These are phyloP conservation scores for Pichia sp. DNA, from an alignment of 1,139 yeast species.

Conservation along the genomic window DNA sequence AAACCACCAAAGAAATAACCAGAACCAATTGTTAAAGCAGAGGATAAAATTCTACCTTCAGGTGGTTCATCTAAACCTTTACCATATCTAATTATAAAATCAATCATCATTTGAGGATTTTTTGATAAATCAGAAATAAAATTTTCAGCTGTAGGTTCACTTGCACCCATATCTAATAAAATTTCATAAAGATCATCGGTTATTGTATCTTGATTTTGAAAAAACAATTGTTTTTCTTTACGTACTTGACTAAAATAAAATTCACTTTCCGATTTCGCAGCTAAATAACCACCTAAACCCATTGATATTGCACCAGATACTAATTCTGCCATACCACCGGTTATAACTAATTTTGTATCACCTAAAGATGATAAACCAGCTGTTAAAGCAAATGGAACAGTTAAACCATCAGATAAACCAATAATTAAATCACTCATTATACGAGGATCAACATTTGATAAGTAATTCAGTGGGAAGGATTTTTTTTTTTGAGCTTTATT, in stretches of 20 bases:
- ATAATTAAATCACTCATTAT: slow-evolving; percentile 76
- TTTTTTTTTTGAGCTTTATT: no score
- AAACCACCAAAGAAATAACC: slow-evolving; percentile 77
- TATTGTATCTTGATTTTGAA: slow-evolving; percentile 51
- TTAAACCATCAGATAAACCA: slow-evolving; percentile 74
- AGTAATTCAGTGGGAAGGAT: slow-evolving; percentile 14
- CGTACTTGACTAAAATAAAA: slow-evolving; percentile 66
- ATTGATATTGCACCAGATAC: slow-evolving; percentile 80
- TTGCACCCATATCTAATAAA: slow-evolving; percentile 62
- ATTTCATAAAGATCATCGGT: slow-evolving; percentile 68
- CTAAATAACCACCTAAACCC: slow-evolving; percentile 81
- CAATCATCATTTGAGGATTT: slow-evolving; percentile 60
- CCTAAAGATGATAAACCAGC: slow-evolving; percentile 79
- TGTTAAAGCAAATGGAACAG: slow-evolving; percentile 80
- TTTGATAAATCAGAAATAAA: slow-evolving; percentile 66
- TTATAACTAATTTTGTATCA: slow-evolving; percentile 65
- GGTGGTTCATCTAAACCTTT: slow-evolving; percentile 78
- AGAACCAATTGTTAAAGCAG: slow-evolving; percentile 71
- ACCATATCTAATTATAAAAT: slow-evolving; percentile 67
- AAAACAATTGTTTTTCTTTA: slow-evolving; percentile 62
- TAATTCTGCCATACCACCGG: slow-evolving; percentile 83
- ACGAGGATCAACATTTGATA: slow-evolving; percentile 45
- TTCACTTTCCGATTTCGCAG: slow-evolving; percentile 74
- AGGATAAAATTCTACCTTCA: slow-evolving; percentile 67
- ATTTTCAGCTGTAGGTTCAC: slow-evolving; percentile 57